Evolutionary conservation across 169 alveolate genomes (phyloP).

Genomic region (Besnoitia besnoiti): DNA sequence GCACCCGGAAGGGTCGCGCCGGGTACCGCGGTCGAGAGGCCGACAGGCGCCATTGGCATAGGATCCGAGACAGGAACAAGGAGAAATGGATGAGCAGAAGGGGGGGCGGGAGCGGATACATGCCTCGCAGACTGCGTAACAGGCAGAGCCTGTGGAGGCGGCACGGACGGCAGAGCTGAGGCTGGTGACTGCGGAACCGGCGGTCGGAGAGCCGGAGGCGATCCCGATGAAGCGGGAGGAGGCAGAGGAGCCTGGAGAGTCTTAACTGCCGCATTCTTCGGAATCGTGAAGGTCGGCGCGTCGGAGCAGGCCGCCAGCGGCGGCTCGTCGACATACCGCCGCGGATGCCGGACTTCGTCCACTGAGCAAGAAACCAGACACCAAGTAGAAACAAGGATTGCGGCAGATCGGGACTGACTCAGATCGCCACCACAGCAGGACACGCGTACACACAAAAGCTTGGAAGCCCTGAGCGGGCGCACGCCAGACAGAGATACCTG

Average conservation of each 20-base stretch:
- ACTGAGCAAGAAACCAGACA: not conserved
- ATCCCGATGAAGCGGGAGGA: not conserved
- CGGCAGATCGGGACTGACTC: too few species aligned
- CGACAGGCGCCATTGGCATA: not conserved
- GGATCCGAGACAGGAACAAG: not conserved
- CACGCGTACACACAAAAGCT: too few species aligned
- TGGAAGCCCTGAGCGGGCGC: too few species aligned
- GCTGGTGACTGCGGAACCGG: not conserved
- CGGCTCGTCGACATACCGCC: not conserved
- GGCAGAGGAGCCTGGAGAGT: not conserved
- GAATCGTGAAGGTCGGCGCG: not conserved
- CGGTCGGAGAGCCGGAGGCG: not conserved
- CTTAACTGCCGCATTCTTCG: not conserved
- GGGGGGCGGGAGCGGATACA: not conserved
- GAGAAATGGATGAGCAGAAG: not conserved
- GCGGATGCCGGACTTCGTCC: not conserved
- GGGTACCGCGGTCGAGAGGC: not conserved
- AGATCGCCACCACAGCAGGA: too few species aligned
- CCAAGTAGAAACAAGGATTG: too few species aligned
- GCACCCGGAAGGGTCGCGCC: not conserved
- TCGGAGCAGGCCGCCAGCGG: not conserved
- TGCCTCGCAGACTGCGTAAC: too few species aligned
- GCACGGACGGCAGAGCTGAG: not conserved
- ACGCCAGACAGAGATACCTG: too few species aligned
- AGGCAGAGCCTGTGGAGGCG: not conserved